phyloP scores from a whole-genome alignment of 1,284 basidiomycete species.

The Tremellales sp. region DNA sequence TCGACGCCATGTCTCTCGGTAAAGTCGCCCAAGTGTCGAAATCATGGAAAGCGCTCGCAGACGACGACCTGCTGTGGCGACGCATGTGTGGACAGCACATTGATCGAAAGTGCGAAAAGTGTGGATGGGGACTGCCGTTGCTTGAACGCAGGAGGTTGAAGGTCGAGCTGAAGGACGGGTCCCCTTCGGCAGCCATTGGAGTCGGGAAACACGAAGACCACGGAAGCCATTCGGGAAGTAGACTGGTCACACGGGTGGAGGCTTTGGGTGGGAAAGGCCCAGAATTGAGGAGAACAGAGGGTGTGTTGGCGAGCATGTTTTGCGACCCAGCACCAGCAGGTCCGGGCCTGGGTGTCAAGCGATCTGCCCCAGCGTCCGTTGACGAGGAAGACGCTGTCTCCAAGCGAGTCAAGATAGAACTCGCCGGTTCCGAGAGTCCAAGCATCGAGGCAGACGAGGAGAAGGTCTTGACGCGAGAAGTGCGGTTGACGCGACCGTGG shows the following conservation, averaged over 20 bases:
- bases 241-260: constrained; percentile 31
- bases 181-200: constrained; percentile 35
- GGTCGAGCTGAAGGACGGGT: constrained; percentile 45
- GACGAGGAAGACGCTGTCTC: constrained; percentile 2
- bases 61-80: constrained; percentile 94
- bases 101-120: constrained; percentile 93
- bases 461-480: constrained; percentile 29
- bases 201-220: constrained; percentile 37
- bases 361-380: constrained; percentile 17
- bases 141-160: constrained; percentile 58
- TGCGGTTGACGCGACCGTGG: constrained; percentile 64
- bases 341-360: constrained; percentile 10
- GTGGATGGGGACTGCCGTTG: constrained; percentile 94
- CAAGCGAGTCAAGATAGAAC: constrained; percentile 23
- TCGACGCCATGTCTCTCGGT: constrained; percentile 93
- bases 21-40: constrained; percentile 90
- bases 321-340: constrained; percentile 12
- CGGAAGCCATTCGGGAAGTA: constrained; percentile 18
- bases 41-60: constrained; percentile 83
- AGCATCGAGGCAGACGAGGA: constrained; percentile 1
- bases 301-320: constrained; percentile 6
- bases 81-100: constrained; percentile 99
- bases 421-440: constrained; percentile 25
- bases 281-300: constrained; percentile 6
- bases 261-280: constrained; percentile 21